These are phyloP conservation scores for Penicillium aurantiogriseum DNA, from an alignment of 2,329 filamentous ascomycete species.

Conservation along the genomic window DNA sequence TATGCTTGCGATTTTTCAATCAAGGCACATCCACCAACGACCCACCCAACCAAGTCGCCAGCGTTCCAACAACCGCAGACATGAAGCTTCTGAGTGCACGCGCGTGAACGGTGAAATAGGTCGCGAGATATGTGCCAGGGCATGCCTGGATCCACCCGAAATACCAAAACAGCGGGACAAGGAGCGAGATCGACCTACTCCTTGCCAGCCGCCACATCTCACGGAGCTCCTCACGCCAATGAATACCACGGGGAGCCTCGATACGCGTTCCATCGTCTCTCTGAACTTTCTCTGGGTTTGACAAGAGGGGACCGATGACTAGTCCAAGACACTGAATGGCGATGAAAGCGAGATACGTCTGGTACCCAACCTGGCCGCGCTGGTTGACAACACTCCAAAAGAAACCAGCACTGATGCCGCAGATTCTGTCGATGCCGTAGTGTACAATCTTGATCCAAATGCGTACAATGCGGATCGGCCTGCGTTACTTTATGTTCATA, in stretches of 20 bases:
- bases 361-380: slow-evolving; percentile 21
- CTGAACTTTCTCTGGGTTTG: slow-evolving; percentile 47
- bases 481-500: too few relatives aligned
- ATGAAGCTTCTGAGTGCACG: slow-evolving; percentile 41
- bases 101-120: slow-evolving; percentile 46
- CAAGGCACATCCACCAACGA: slow-evolving; percentile 42
- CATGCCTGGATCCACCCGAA: slow-evolving; percentile 43
- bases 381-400: slow-evolving; percentile 44
- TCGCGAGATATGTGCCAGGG: slow-evolving; percentile 43
- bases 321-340: slow-evolving; percentile 50
- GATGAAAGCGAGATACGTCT: slow-evolving; percentile 49
- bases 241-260: slow-evolving; percentile 19
- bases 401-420: slow-evolving; percentile 41
- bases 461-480: too few relatives aligned
- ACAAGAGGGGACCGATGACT: slow-evolving; percentile 45
- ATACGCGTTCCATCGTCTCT: slow-evolving; percentile 45
- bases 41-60: slow-evolving; percentile 41
- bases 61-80: slow-evolving; percentile 41
- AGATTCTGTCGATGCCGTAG: too few relatives aligned
- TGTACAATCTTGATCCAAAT: too few relatives aligned
- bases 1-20: slow-evolving; percentile 39
- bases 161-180: slow-evolving; percentile 37
- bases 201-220: slow-evolving; percentile 39
- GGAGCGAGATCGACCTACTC: slow-evolving; percentile 38
- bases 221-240: slow-evolving; percentile 33